These are phyloP conservation scores for Cajanus cajan DNA, from an alignment of 306 rosid genomes.

Conservation along the genomic window DNA sequence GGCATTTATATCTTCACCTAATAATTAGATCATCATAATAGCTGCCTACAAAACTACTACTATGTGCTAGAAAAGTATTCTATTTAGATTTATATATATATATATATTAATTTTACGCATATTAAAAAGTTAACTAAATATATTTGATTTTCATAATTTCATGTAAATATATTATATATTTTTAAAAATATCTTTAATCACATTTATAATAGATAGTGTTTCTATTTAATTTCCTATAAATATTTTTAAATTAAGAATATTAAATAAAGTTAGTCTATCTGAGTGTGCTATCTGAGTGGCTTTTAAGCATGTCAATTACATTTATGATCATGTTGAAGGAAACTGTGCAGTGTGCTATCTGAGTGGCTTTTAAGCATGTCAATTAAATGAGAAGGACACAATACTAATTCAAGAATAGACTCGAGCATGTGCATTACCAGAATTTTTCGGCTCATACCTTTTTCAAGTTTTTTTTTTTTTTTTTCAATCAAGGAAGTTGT, in stretches of 20 bases:
- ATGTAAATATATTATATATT: no score
- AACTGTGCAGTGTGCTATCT: background rate
- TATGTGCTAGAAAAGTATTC: background rate
- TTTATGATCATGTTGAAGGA: background rate
- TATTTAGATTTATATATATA: no score
- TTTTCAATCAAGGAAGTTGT: background rate
- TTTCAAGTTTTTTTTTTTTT: background rate
- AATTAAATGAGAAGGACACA: background rate
- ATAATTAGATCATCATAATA: background rate
- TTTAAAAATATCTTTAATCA: no score
- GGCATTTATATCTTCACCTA: slow-evolving; percentile 7
- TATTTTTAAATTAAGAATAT: no score
- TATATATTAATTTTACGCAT: no score
- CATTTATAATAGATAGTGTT: no score
- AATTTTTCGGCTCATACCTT: background rate
- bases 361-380: background rate
- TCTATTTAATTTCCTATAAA: no score
- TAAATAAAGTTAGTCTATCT: no score
- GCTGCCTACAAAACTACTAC: background rate
- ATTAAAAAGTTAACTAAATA: no score
- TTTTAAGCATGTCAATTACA: no score
- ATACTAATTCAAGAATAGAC: background rate
- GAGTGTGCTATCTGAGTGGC: no score
- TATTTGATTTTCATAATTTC: no score
- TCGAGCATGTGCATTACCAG: background rate